Conservation (phyloP, 805 yeast species). For the Metschnikowia koreensis region DNA sequence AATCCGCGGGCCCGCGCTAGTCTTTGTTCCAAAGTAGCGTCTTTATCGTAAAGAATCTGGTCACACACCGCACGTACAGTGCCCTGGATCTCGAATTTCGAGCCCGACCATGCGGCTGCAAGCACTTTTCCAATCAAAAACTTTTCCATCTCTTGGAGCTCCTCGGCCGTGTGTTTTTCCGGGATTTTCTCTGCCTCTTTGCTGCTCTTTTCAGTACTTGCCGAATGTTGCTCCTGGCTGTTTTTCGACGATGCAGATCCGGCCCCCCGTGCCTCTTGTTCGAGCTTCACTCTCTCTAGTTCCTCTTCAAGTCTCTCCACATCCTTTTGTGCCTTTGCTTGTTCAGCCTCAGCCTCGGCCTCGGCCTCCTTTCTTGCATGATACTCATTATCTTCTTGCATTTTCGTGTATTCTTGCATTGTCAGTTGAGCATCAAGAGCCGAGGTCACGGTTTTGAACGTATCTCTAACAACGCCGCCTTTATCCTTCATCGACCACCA, state of each 20-base stretch:
- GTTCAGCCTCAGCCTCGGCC: constrained; percentile 23
- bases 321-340: constrained; percentile 23
- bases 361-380: constrained; percentile 39
- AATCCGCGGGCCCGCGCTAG: constrained; percentile 63
- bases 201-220: not conserved
- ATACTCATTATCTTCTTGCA: constrained; percentile 56
- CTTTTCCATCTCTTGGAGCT: constrained; percentile 69
- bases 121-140: constrained; percentile 74
- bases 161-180: constrained; percentile 51
- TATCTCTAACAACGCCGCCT: constrained; percentile 70
- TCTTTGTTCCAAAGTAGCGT: constrained; percentile 44
- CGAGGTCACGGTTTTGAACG: constrained; percentile 65
- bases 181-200: constrained; percentile 24
- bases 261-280: constrained; percentile 11
- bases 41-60: constrained; percentile 56
- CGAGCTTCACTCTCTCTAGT: constrained; percentile 11
- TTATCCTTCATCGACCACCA: constrained; percentile 71
- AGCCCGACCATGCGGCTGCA: constrained; percentile 84
- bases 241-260: not conserved
- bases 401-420: constrained; percentile 66
- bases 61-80: constrained; percentile 74
- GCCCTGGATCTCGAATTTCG: constrained; percentile 73
- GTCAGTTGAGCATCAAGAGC: constrained; percentile 80
- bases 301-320: constrained; percentile 19
- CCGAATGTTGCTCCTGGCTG: not conserved